These are phyloP conservation scores for Cetradonia linearis DNA, from an alignment of 495 filamentous ascomycete species.

Conservation along the genomic window DNA sequence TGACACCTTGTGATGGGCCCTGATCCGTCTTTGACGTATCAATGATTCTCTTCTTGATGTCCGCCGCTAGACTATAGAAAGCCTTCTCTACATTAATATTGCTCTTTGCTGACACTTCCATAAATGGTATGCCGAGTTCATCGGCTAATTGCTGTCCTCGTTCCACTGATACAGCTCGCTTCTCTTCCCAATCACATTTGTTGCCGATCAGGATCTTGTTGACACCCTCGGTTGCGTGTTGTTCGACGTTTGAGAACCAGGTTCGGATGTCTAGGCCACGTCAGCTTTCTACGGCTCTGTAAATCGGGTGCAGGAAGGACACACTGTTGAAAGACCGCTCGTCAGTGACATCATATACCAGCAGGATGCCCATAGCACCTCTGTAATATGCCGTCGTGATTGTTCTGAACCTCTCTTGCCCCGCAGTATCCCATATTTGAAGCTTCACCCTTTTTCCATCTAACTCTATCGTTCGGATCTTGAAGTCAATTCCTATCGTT, in stretches of 20 bases:
- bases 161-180: conserved; percentile 84
- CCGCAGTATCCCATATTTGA: conserved; percentile 99
- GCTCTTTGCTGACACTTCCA: conserved; percentile 95
- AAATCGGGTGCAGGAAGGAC: conserved; percentile 25
- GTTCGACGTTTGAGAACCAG: conserved; percentile 98
- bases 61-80: conserved; percentile 87
- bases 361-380: conserved; percentile 94
- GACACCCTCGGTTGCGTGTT: conserved; percentile 97
- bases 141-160: conserved; percentile 87
- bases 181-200: conserved; percentile 99
- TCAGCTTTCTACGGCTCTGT: conserved; percentile 10
- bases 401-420: conserved; percentile 94
- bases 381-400: conserved; percentile 99
- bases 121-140: conserved; percentile 95
- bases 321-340: conserved; percentile 94
- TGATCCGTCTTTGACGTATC: conserved; percentile 75
- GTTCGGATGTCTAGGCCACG: conserved; percentile 74
- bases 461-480: conserved; percentile 96
- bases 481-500: conserved; percentile 99
- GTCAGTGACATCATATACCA: conserved; percentile 98
- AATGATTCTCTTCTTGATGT: conserved; percentile 94
- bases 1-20: conserved; percentile 51
- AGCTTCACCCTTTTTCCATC: conserved; percentile 97
- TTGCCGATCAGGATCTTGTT: conserved; percentile 99
- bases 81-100: conserved; percentile 99